Conservation (phyloP, 352 stramenopile species). For the Globisporangium paddicum region DNA sequence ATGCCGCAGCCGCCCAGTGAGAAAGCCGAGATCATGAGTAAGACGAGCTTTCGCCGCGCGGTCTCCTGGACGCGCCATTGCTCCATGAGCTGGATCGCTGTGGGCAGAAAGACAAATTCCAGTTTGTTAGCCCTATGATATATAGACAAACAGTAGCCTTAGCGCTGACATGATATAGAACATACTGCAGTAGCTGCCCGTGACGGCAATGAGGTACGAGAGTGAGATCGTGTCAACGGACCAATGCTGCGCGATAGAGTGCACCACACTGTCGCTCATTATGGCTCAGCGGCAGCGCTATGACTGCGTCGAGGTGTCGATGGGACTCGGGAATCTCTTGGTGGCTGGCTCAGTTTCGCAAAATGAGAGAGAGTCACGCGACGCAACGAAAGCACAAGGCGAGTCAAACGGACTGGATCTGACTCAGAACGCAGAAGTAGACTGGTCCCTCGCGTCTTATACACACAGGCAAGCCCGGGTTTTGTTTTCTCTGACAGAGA, state of each 20-base stretch:
- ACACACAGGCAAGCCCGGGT: background rate
- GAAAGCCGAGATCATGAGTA: slow-evolving; percentile 36
- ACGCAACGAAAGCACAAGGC: too few relatives aligned
- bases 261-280: background rate
- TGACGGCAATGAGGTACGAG: slow-evolving; percentile 53
- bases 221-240: slow-evolving; percentile 33
- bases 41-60: slow-evolving; percentile 24
- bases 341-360: background rate
- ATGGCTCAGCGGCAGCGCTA: background rate
- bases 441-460: background rate
- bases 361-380: background rate
- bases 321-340: background rate
- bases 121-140: background rate
- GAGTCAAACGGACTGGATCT: background rate
- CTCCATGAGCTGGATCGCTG: slow-evolving; percentile 71
- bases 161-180: background rate
- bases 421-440: background rate
- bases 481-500: background rate
- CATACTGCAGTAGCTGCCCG: slow-evolving; percentile 63
- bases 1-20: slow-evolving; percentile 58
- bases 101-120: background rate
- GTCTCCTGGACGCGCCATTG: slow-evolving; percentile 50
- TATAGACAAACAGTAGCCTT: too few relatives aligned
- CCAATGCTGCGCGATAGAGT: slow-evolving; percentile 35
- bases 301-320: background rate